Evolutionary conservation across 2,329 filamentous ascomycete genomes (phyloP), one percentile per base, ranked within the genome.

Genomic region (Aspergillus fischeri): DNA sequence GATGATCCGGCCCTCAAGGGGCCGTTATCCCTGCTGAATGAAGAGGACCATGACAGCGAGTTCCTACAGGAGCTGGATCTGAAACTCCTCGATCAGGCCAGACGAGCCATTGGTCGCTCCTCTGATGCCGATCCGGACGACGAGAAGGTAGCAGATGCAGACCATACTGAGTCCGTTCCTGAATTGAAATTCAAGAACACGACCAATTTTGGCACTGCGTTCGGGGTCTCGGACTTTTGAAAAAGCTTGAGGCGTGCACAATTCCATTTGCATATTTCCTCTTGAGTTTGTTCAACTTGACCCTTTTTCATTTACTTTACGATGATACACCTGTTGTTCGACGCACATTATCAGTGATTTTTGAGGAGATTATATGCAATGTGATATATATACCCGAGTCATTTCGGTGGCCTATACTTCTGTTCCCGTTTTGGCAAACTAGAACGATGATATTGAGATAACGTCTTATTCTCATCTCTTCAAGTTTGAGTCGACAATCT

Each of bases 151-250:
- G 44, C 55, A 5, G 66, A 70, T 17, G 48, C 62, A 48, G 67
- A 67, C 29, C 35, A 59, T 20, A 59, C 69, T 49, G 67, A 73
- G 42, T 65, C 64, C 28, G 71, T 73, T 27, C 67, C 71, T 20
- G 73, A 75, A 63, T 64, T 78, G 56, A 76, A 71, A 60, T 73
- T 79, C 63, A 78, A 71, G 60, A 74, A 75, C 27, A 75, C 73
- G 17, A 78, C 73, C 20, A 79, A 79, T 65, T 79, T 80, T 68
- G 77, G 77, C n/a, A 77, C 75, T 55, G 77, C 76, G 4, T 79
- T 77, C 72, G 77, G 77, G 49, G 48, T 62, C 48, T 60, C 65
- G 9, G 62, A 64, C 49, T 60, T 60, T 52, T 28, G 58, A 62
- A 38, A 60, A 59, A 54, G 50, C 61, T 51, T 66, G 50, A 61